Percentiles rank a stretch among this genome's conserved stretches.
phyloP scores from a whole-genome alignment of 1,284 basidiomycete genomes.

The Exobasidium rhododendri region DNA sequence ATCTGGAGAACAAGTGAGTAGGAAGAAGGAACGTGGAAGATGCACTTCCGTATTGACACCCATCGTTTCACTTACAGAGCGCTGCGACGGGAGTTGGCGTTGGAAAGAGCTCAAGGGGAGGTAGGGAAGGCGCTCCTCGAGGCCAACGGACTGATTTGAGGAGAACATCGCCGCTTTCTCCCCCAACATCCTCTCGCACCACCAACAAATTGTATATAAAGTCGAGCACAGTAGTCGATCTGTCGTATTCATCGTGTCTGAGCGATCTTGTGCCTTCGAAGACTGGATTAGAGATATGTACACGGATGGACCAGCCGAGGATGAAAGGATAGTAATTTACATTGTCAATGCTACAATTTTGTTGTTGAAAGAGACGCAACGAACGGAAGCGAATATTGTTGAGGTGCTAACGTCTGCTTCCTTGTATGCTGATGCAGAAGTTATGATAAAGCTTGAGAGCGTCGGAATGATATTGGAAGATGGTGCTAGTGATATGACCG shows the following conservation, averaged over 20 bases:
- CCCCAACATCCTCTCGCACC: neutral
- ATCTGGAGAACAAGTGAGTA: constrained; percentile 8
- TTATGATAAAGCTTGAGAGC: too few relatives aligned
- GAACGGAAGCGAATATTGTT: too few relatives aligned
- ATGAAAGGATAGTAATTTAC: too few relatives aligned
- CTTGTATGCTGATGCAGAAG: too few relatives aligned
- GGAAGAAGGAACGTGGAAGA: neutral
- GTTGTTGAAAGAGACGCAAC: too few relatives aligned
- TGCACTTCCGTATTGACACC: neutral
- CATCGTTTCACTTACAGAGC: neutral
- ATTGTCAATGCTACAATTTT: too few relatives aligned
- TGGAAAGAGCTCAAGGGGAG: constrained; percentile 11
- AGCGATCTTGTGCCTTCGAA: too few relatives aligned
- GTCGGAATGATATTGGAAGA: too few relatives aligned
- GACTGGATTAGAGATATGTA: too few relatives aligned
- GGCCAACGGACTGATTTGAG: neutral
- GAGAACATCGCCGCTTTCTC: neutral
- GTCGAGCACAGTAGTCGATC: neutral
- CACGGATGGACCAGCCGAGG: too few relatives aligned
- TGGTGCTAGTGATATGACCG: too few relatives aligned
- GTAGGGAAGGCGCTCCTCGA: neutral
- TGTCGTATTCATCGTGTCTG: neutral
- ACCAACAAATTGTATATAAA: neutral
- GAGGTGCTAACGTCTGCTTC: too few relatives aligned
- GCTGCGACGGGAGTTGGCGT: constrained; percentile 10